phyloP scores from a whole-genome alignment of 768 basidiomycete species.

The Rickenella mellea region DNA sequence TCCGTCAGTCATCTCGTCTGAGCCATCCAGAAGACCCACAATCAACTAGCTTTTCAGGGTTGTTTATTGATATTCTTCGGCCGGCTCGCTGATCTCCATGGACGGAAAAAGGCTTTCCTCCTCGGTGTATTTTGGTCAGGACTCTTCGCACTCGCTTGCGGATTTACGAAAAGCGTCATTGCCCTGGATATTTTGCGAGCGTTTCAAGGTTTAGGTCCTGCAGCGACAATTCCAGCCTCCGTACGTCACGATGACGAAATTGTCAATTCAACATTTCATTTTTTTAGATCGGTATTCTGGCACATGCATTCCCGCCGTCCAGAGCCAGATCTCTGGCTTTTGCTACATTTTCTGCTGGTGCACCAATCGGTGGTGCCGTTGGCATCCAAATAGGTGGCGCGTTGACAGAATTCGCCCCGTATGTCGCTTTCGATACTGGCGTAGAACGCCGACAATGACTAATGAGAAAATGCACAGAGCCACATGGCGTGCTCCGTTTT shows the following conservation, averaged over 20 bases:
- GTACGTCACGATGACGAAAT: slow-evolving; percentile 27
- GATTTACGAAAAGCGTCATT: slow-evolving; percentile 48
- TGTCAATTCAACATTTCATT: not conserved
- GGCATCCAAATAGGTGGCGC: slow-evolving; percentile 67
- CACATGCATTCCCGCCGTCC: slow-evolving; percentile 64
- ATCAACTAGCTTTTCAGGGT: slow-evolving; percentile 32
- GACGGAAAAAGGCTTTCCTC: slow-evolving; percentile 61
- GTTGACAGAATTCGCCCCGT: slow-evolving; percentile 44
- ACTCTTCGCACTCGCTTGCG: slow-evolving; percentile 54
- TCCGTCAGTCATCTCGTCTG: slow-evolving; percentile 1
- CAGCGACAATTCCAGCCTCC: slow-evolving; percentile 65
- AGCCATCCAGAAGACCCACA: not conserved
- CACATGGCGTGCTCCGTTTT: slow-evolving; percentile 66
- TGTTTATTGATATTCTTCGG: slow-evolving; percentile 73
- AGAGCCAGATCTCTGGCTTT: slow-evolving; percentile 67
- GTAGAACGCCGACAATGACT: too few species aligned
- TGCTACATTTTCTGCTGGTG: slow-evolving; percentile 76
- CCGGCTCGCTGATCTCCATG: slow-evolving; percentile 72
- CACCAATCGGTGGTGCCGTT: slow-evolving; percentile 68
- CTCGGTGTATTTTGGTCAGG: slow-evolving; percentile 45
- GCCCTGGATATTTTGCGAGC: slow-evolving; percentile 66
- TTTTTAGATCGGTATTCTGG: slow-evolving; percentile 67
- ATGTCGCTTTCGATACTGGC: slow-evolving; percentile 5
- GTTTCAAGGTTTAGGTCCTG: slow-evolving; percentile 71
- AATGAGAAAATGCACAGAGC: too few species aligned